Percentiles rank a stretch among this genome's conserved stretches.
phyloP scores from a whole-genome alignment of 164 flowering plant species.

The Platanus orientalis region DNA sequence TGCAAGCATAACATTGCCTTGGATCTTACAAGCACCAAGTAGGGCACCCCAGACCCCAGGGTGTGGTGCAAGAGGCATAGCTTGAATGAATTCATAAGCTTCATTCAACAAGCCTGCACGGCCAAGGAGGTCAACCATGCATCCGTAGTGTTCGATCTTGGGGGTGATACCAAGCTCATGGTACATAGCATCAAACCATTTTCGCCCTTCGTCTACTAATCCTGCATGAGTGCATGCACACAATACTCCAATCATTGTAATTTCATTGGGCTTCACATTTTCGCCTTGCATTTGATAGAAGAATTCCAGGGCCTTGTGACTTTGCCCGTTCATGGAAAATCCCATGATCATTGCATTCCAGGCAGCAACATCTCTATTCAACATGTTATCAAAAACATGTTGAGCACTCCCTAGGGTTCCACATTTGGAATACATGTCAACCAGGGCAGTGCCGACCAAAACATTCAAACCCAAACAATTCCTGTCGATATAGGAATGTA shows the following conservation, averaged over 20 bases:
- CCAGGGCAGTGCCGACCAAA: slow-evolving; percentile 27
- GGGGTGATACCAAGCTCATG: slow-evolving; percentile 23
- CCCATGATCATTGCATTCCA: slow-evolving; percentile 49
- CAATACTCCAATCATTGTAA: slow-evolving; percentile 34
- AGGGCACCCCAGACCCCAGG: slow-evolving; percentile 34
- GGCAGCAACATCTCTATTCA: slow-evolving; percentile 26
- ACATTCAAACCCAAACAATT: slow-evolving; percentile 16
- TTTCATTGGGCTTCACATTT: slow-evolving; percentile 29
- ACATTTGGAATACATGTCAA: slow-evolving; percentile 43
- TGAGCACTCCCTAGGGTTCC: slow-evolving; percentile 33
- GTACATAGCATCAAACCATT: slow-evolving; percentile 19
- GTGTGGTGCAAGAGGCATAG: slow-evolving; percentile 32
- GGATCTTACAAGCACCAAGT: slow-evolving; percentile 33
- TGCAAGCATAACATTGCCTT: slow-evolving; percentile 29
- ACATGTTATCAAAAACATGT: slow-evolving; percentile 25
- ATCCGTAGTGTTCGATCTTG: slow-evolving; percentile 32
- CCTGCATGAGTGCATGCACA: slow-evolving; percentile 38
- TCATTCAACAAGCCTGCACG: slow-evolving; percentile 33
- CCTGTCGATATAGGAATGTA: slow-evolving; percentile 32
- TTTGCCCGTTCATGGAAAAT: slow-evolving; percentile 33
- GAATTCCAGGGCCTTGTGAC: slow-evolving; percentile 23
- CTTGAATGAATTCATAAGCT: slow-evolving; percentile 25
- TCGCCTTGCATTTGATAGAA: slow-evolving; percentile 26
- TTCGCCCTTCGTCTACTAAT: slow-evolving; percentile 29
- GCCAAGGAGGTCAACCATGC: slow-evolving; percentile 35